Evolutionary conservation across 371 early-diverging fungal species (phyloP), one percentile per base, ranked within the genome.

Genomic region (Mucor indicus): DNA sequence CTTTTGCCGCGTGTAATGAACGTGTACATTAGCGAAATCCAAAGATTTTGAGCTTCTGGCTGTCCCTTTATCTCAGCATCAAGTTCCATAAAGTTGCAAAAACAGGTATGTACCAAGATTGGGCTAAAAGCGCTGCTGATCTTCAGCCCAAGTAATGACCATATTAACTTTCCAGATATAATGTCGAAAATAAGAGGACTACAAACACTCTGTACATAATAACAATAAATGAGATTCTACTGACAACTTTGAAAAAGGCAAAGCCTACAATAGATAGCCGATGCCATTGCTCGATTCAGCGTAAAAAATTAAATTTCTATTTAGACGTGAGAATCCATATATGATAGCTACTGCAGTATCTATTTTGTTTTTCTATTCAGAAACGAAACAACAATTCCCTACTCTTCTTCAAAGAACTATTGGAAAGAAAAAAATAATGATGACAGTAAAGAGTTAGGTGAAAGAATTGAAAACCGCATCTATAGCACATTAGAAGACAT

Each of bases 321-420:
- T 44, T 44, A 44, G 23, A 30, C 9, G 13, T 33, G 35, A 33
- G 44, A 44, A 44, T 33, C 22, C 23, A 44, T 20, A 44, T 33
- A 21, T 22, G 33, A 48, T 40, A 48, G 31, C 13, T 38, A 38
- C n/a, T n/a, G n/a, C n/a, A n/a, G n/a, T n/a, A n/a, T 36, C 16
- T 48, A 48, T 31, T 32, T 40, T 32, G 13, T 48, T 48, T 39
- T 38, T 40, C 31, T 32, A 40, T 35, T 38, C 38, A 48, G 49
- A 39, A 48, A 39, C 37, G 49, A 40, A 40, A 48, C 25, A 40
- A 48, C 37, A 20, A 25, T 8, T 29, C 17, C 21, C 40, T 17
- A 19, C 11, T 15, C 27, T 48, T 40, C 23, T 39, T 20, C 20
- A 39, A 48, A 48, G n/a, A 32, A 31, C 9, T 48, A 40, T 23